Percentiles rank a stretch among this genome's conserved stretches.
Evolutionary conservation across 2,329 filamentous ascomycete genomes (phyloP).

Genomic region (Erysiphe pulchra): DNA sequence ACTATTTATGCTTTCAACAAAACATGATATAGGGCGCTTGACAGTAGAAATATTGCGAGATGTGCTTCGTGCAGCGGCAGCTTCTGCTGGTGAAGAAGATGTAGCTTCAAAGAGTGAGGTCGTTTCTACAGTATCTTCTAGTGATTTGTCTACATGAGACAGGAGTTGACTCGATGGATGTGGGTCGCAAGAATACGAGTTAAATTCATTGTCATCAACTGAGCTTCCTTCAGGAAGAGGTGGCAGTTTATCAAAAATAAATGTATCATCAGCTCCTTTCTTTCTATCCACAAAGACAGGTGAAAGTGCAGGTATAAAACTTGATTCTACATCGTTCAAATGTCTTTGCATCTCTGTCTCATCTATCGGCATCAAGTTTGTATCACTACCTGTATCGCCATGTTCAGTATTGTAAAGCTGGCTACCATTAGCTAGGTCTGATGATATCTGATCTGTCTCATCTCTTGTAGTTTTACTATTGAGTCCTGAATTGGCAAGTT

Average conservation of each 20-base stretch:
- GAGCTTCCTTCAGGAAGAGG: background rate
- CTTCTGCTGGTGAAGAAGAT: slow-evolving; percentile 29
- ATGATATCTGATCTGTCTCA: background rate
- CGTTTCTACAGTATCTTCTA: slow-evolving; percentile 14
- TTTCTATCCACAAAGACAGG: slow-evolving; percentile 22
- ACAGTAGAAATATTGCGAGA: slow-evolving; percentile 25
- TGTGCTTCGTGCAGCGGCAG: slow-evolving; percentile 25
- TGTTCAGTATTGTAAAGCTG: slow-evolving; percentile 9
- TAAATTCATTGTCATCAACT: background rate
- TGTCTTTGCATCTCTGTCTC: slow-evolving; percentile 17
- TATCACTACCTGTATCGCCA: slow-evolving; percentile 6
- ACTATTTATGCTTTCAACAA: slow-evolving; percentile 1
- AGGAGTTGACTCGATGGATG: background rate
- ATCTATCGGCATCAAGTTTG: slow-evolving; percentile 9
- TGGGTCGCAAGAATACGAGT: background rate
- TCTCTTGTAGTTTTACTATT: background rate
- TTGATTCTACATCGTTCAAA: slow-evolving; percentile 37
- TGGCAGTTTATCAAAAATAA: slow-evolving; percentile 23
- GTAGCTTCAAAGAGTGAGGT: slow-evolving; percentile 27
- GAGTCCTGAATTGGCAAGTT: background rate
- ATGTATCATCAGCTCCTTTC: slow-evolving; percentile 29
- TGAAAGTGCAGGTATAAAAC: slow-evolving; percentile 32
- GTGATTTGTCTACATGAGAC: slow-evolving; percentile 4
- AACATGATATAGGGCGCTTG: slow-evolving; percentile 9
- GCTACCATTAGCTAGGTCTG: slow-evolving; percentile 8